phyloP scores from a whole-genome alignment of 108 stramenopile genomes.

The Pseudonitzschia delicatissima region DNA sequence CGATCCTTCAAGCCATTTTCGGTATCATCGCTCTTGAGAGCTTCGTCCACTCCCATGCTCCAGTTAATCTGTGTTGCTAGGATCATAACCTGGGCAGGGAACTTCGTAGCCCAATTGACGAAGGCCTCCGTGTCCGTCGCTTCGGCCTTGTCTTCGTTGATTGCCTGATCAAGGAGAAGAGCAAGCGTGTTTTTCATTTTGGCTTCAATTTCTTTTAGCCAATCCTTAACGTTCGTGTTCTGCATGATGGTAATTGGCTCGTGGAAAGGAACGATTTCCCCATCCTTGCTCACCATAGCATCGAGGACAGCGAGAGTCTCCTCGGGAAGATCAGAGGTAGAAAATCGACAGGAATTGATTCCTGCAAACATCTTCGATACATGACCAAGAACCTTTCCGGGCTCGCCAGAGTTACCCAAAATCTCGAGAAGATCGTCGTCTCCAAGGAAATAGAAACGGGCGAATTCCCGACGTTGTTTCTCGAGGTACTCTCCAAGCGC shows the following conservation, averaged over 20 bases:
- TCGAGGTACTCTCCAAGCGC: slow-evolving; percentile 97
- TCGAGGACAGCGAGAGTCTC: slow-evolving; percentile 62
- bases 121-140: slow-evolving; percentile 57
- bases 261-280: slow-evolving; percentile 87
- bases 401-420: slow-evolving; percentile 92
- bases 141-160: slow-evolving; percentile 53
- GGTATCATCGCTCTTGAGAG: slow-evolving; percentile 56
- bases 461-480: slow-evolving; percentile 92
- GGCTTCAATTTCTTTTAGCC: slow-evolving; percentile 87
- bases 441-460: slow-evolving; percentile 98
- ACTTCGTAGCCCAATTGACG: slow-evolving; percentile 82
- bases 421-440: slow-evolving; percentile 99
- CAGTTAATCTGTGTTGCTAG: slow-evolving; percentile 91
- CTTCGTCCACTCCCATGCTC: slow-evolving; percentile 86
- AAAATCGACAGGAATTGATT: slow-evolving; percentile 53
- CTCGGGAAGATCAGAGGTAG: slow-evolving; percentile 53
- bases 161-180: slow-evolving; percentile 75
- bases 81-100: slow-evolving; percentile 95
- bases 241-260: slow-evolving; percentile 65
- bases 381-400: slow-evolving; percentile 91
- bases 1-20: slow-evolving; percentile 38
- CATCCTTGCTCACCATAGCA: slow-evolving; percentile 95
- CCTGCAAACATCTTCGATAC: slow-evolving; percentile 98
- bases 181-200: slow-evolving; percentile 92
- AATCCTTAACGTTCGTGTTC: slow-evolving; percentile 86